These are phyloP conservation scores for Lizanozyma gosingica DNA, from an alignment of 1,139 yeast genomes.

Conservation along the genomic window DNA sequence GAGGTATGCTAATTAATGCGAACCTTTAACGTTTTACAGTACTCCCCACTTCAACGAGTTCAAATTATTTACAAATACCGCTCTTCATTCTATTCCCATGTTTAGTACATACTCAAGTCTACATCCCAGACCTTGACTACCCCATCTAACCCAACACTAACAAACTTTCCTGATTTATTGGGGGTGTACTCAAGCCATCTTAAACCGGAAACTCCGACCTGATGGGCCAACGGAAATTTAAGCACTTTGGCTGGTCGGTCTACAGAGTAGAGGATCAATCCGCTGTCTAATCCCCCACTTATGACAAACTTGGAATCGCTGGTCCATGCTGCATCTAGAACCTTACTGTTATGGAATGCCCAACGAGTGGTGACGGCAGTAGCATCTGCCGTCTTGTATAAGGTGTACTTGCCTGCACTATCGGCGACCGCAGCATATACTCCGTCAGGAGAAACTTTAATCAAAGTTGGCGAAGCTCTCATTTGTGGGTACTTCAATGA, in stretches of 20 bases:
- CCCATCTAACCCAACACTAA: constrained; percentile 77
- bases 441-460: constrained; percentile 67
- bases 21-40: too few species aligned
- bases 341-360: constrained; percentile 88
- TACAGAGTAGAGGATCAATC: constrained; percentile 71
- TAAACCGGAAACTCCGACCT: constrained; percentile 73
- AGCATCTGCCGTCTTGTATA: constrained; percentile 50
- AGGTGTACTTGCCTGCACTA: constrained; percentile 69
- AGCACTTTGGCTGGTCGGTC: constrained; percentile 68
- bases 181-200: constrained; percentile 47
- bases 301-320: constrained; percentile 62
- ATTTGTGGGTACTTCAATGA: constrained; percentile 36
- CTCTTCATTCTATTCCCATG: too few species aligned
- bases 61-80: too few species aligned
- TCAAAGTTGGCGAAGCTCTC: constrained; percentile 52
- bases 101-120: constrained; percentile 16
- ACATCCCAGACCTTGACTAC: constrained; percentile 69
- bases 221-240: constrained; percentile 74
- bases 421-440: constrained; percentile 78
- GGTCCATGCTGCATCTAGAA: constrained; percentile 74
- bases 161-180: constrained; percentile 29
- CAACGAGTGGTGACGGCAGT: constrained; percentile 76
- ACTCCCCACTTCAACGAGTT: too few species aligned
- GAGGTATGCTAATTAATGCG: too few species aligned
- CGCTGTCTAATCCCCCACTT: constrained; percentile 79